Conservation (phyloP, 1,284 basidiomycete species). For the Leucoagaricus sp. region DNA sequence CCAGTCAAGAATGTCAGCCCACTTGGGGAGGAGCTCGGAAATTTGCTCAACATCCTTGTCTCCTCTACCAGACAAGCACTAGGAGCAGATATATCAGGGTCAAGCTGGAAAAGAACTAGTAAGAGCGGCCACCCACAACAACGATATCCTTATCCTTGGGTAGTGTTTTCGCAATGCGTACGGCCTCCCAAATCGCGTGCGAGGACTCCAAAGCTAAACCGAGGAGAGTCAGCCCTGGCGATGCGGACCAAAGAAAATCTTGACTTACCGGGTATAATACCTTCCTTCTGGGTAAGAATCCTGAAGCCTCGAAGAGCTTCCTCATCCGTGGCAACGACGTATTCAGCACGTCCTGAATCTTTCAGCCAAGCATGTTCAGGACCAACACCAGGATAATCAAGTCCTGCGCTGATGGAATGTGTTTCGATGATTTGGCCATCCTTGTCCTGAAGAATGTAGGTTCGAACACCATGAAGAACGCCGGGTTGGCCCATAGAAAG, state of each 20-base stretch:
- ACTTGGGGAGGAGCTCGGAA: slow-evolving; percentile 81
- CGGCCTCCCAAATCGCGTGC: slow-evolving; percentile 93
- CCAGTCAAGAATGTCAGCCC: slow-evolving; percentile 91
- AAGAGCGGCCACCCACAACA: slow-evolving; percentile 59
- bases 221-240: neutral
- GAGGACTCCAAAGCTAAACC: slow-evolving; percentile 85
- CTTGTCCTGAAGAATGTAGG: slow-evolving; percentile 89
- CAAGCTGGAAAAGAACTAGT: neutral
- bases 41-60: slow-evolving; percentile 97
- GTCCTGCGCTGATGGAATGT: slow-evolving; percentile 94
- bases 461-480: slow-evolving; percentile 94
- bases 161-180: slow-evolving; percentile 84
- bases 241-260: neutral
- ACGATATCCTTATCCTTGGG: slow-evolving; percentile 88
- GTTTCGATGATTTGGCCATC: slow-evolving; percentile 96
- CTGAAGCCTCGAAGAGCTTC: slow-evolving; percentile 93
- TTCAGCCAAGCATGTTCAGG: slow-evolving; percentile 98
- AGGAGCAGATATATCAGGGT: slow-evolving; percentile 1
- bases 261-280: slow-evolving; percentile 89
- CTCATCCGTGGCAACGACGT: slow-evolving; percentile 91
- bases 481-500: slow-evolving; percentile 89
- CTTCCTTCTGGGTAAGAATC: slow-evolving; percentile 89
- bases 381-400: slow-evolving; percentile 93
- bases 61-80: slow-evolving; percentile 89
- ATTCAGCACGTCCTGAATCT: slow-evolving; percentile 91